Conservation (phyloP, 2,329 filamentous ascomycete genomes). For the Alternaria rosae region DNA sequence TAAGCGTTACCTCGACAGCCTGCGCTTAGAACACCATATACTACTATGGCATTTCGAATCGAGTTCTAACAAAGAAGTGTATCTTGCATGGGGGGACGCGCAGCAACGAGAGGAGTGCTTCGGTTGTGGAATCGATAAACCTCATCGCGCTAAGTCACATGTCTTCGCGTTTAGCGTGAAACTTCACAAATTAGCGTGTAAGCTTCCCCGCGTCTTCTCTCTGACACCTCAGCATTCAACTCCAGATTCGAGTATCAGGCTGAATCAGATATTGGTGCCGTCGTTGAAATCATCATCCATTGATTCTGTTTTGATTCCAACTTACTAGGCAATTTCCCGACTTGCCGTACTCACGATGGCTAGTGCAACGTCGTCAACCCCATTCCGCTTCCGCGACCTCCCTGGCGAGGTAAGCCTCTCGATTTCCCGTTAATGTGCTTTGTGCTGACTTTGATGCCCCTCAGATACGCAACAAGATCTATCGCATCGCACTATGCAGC, state of each 20-base stretch:
- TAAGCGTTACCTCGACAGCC: too few species aligned
- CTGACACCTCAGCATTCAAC: background rate
- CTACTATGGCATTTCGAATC: too few species aligned
- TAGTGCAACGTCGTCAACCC: background rate
- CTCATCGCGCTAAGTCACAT: background rate
- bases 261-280: background rate
- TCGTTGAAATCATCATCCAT: too few species aligned
- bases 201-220: background rate
- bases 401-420: background rate
- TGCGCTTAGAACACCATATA: too few species aligned
- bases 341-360: background rate
- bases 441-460: background rate
- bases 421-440: background rate
- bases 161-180: slow-evolving; percentile 1
- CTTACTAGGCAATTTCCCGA: background rate
- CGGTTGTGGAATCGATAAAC: too few species aligned
- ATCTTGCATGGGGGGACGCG: too few species aligned
- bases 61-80: too few species aligned
- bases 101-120: too few species aligned
- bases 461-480: slow-evolving; percentile 7
- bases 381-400: slow-evolving; percentile 12
- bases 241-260: background rate
- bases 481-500: background rate
- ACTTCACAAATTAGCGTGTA: background rate
- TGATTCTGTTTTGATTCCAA: background rate